Evolutionary conservation across 148 eudicot genomes (phyloP).

Genomic region (Hydrangea macrophylla): DNA sequence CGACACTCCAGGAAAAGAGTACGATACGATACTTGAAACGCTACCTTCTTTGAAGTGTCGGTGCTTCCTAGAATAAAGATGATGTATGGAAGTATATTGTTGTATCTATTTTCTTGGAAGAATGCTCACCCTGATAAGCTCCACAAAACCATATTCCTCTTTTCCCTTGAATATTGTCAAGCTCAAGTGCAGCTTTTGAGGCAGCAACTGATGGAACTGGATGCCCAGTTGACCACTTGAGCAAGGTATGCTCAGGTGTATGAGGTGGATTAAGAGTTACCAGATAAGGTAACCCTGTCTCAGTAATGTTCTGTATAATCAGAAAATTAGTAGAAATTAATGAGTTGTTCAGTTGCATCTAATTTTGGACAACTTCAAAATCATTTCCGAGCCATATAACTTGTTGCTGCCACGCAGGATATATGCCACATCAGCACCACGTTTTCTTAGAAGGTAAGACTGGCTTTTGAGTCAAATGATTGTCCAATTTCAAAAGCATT

Average conservation of each 20-base stretch:
- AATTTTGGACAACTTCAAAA: too few species aligned
- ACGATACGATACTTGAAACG: too few species aligned
- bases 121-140: slow-evolving; percentile 76
- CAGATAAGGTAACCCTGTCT: slow-evolving; percentile 53
- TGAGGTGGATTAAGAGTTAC: slow-evolving; percentile 83
- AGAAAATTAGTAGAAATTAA: slow-evolving; percentile 10
- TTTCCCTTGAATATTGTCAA: slow-evolving; percentile 77
- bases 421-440: too few species aligned
- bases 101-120: not conserved
- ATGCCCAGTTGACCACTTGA: slow-evolving; percentile 86
- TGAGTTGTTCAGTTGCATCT: too few species aligned
- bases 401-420: too few species aligned
- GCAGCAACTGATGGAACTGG: slow-evolving; percentile 93
- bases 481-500: too few species aligned
- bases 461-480: too few species aligned
- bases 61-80: too few species aligned
- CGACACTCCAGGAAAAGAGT: too few species aligned
- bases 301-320: slow-evolving; percentile 60
- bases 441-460: too few species aligned
- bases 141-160: slow-evolving; percentile 98
- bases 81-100: slow-evolving; percentile 1
- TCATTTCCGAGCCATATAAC: too few species aligned
- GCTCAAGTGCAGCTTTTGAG: slow-evolving; percentile 73
- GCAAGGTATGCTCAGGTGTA: slow-evolving; percentile 57
- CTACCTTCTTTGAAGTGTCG: too few species aligned